Percentiles rank a stretch among this genome's conserved stretches.
Conservation (phyloP, 2,329 filamentous ascomycete genomes). For the Nemania sp. region DNA sequence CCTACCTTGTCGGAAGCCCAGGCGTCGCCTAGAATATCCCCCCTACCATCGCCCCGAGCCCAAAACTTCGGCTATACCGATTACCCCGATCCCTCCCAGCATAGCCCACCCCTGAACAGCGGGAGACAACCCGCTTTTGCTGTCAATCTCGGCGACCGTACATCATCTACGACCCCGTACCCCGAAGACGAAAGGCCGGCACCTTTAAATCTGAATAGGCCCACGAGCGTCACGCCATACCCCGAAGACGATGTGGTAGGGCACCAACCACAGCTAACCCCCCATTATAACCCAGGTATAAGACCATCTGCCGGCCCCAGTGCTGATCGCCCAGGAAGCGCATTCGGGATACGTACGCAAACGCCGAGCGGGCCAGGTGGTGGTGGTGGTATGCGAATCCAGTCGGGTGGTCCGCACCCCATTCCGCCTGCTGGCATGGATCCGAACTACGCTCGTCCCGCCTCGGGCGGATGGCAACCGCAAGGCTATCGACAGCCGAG, state of each 20-base stretch:
- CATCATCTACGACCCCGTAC: conserved; percentile 68
- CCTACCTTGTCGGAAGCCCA: conserved; percentile 54
- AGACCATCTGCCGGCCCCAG: conserved; percentile 54
- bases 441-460: conserved; percentile 47
- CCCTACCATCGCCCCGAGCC: conserved; percentile 48
- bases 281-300: conserved; percentile 52
- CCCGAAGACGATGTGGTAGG: conserved; percentile 55
- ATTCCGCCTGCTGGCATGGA: conserved; percentile 48
- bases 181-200: conserved; percentile 68
- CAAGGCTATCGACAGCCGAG: conserved; percentile 48
- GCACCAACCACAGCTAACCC: conserved; percentile 41
- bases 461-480: conserved; percentile 51
- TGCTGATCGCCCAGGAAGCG: conserved; percentile 55
- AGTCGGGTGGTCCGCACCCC: conserved; percentile 52
- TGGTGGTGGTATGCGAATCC: conserved; percentile 47
- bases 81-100: conserved; percentile 54
- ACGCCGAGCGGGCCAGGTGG: conserved; percentile 38
- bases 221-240: conserved; percentile 56
- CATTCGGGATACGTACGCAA: conserved; percentile 59
- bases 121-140: conserved; percentile 56
- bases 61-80: conserved; percentile 48
- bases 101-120: conserved; percentile 41
- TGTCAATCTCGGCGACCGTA: conserved; percentile 54
- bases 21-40: conserved; percentile 45
- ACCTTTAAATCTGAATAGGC: conserved; percentile 49